phyloP scores from a whole-genome alignment of 169 alveolate species.

The Perkinsus olseni region DNA sequence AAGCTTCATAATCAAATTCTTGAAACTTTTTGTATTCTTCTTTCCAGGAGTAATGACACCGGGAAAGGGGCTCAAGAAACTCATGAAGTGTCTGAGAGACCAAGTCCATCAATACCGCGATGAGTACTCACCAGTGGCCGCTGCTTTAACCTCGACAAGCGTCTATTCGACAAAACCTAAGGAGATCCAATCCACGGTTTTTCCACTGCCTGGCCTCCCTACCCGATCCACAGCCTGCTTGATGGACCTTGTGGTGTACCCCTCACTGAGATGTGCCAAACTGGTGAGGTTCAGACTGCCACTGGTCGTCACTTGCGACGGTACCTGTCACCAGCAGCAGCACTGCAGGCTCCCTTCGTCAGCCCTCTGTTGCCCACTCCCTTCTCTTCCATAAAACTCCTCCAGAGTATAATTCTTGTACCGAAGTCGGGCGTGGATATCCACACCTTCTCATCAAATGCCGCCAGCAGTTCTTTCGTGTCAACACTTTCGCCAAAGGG shows the following conservation, averaged over 20 bases:
- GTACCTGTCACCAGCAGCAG: background rate
- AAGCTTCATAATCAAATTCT: slow-evolving; percentile 12
- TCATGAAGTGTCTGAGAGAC: slow-evolving; percentile 16
- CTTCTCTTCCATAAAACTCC: slow-evolving; percentile 37
- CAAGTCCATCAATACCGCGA: background rate
- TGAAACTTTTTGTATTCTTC: slow-evolving; percentile 9
- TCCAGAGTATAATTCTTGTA: slow-evolving; percentile 63
- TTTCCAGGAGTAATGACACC: slow-evolving; percentile 35
- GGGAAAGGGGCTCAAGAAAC: slow-evolving; percentile 18
- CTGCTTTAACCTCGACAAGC: background rate
- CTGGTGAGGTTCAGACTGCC: slow-evolving; percentile 43
- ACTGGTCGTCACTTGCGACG: background rate
- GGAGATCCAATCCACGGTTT: background rate
- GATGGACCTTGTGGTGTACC: slow-evolving; percentile 62
- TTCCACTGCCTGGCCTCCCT: slow-evolving; percentile 10
- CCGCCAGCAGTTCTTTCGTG: slow-evolving; percentile 50
- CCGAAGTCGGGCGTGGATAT: slow-evolving; percentile 71
- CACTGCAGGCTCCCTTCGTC: background rate
- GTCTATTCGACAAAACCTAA: background rate
- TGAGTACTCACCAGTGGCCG: background rate
- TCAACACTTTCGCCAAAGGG: slow-evolving; percentile 59
- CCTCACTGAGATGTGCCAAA: slow-evolving; percentile 60
- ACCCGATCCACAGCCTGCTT: slow-evolving; percentile 17
- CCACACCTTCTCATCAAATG: slow-evolving; percentile 69
- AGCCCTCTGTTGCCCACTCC: background rate